phyloP scores from a whole-genome alignment of 2,329 filamentous ascomycete genomes.

The Ophiostoma triangulosporum region DNA sequence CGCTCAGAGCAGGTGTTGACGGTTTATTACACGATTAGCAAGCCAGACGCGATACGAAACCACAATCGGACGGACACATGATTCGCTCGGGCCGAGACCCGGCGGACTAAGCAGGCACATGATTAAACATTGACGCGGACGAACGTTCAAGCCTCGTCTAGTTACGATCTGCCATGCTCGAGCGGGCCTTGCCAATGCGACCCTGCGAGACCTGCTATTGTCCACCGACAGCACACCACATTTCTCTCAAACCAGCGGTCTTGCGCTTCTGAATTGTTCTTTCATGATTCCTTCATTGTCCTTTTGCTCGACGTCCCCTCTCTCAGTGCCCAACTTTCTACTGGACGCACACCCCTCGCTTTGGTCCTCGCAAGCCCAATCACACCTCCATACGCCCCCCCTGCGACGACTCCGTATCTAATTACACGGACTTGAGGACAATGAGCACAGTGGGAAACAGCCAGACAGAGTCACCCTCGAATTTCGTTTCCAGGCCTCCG shows the following conservation, averaged over 20 bases:
- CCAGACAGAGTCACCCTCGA: neutral
- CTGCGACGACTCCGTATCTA: neutral
- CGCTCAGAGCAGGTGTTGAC: neutral
- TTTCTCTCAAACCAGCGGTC: neutral
- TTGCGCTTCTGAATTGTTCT: neutral
- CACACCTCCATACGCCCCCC: neutral
- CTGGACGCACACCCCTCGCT: neutral
- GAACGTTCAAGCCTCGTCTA: neutral
- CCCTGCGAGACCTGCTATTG: neutral
- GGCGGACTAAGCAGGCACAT: conserved; percentile 4
- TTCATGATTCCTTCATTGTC: neutral
- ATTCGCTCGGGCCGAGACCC: neutral
- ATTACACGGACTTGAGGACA: neutral
- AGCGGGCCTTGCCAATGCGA: neutral
- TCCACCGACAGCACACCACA: neutral
- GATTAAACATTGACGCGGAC: conserved; percentile 8
- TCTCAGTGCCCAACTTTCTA: neutral
- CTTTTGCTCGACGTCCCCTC: neutral
- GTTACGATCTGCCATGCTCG: neutral
- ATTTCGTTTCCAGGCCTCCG: conserved; percentile 13
- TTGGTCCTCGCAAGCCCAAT: neutral
- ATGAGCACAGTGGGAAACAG: neutral
- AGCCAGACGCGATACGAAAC: neutral
- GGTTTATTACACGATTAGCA: neutral
- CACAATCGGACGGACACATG: neutral